Percentiles rank a stretch among this genome's conserved stretches.
These are phyloP conservation scores for Nemania sp. DNA, from an alignment of 2,329 filamentous ascomycete species.

Conservation along the genomic window DNA sequence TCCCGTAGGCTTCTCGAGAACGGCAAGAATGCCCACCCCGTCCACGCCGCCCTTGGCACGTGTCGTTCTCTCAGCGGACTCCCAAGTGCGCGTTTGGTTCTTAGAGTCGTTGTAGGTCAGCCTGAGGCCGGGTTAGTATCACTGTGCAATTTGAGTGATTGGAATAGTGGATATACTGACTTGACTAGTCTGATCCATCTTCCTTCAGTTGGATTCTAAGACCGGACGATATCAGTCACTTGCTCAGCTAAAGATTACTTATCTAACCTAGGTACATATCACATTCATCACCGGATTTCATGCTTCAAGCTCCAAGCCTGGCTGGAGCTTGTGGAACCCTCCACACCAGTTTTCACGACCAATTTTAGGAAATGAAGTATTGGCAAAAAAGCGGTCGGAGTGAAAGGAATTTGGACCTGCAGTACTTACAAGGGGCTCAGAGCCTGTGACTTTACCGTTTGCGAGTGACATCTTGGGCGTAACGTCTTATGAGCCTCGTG, in stretches of 20 bases:
- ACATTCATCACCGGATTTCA: too few relatives aligned
- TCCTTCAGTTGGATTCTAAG: constrained; percentile 55
- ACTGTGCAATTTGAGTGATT: neutral
- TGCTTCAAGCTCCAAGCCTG: neutral
- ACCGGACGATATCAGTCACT: constrained; percentile 3
- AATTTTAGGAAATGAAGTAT: neutral
- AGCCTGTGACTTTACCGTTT: constrained; percentile 49
- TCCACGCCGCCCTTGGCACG: constrained; percentile 68
- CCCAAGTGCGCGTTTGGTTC: constrained; percentile 65
- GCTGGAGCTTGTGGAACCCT: neutral
- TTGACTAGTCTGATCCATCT: constrained; percentile 63
- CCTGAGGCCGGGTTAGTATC: constrained; percentile 40
- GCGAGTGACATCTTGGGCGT: constrained; percentile 44
- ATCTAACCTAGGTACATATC: neutral
- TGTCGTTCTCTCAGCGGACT: constrained; percentile 72
- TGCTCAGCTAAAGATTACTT: neutral
- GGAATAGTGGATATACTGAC: constrained; percentile 42
- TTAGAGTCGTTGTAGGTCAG: constrained; percentile 67
- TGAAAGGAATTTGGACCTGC: neutral
- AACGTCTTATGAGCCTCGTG: too few relatives aligned
- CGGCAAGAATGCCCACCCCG: constrained; percentile 72
- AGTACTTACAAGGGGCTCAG: constrained; percentile 48
- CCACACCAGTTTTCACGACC: neutral
- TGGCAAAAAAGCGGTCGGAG: neutral
- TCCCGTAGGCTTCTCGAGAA: constrained; percentile 59